A percentile compares a stretch with the other conserved stretches of the same genome.
Evolutionary conservation across 2,329 filamentous ascomycete species (phyloP).

Genomic region (Colletotrichum gloeosporioides): DNA sequence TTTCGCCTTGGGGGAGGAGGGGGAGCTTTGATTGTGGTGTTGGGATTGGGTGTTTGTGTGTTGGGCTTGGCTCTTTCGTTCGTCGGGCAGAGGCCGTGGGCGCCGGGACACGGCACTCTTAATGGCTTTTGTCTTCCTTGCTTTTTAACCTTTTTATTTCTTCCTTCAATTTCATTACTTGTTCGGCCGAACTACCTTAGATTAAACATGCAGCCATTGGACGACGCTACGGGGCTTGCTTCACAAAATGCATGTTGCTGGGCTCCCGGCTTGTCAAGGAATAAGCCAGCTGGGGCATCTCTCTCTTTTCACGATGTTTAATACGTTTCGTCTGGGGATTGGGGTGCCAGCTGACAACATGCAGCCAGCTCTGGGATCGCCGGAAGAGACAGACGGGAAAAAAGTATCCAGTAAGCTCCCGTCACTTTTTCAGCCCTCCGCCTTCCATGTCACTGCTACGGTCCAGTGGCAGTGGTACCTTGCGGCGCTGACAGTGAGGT

Average conservation of each 20-base stretch:
- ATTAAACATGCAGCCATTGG: not conserved
- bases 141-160: not conserved
- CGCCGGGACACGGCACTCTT: not conserved
- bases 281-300: not conserved
- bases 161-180: not conserved
- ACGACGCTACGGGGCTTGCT: not conserved
- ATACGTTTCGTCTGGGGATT: not conserved
- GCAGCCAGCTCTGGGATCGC: not conserved
- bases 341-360: not conserved
- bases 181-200: not conserved
- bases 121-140: not conserved
- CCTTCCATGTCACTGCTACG: not conserved
- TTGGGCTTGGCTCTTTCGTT: not conserved
- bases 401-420: not conserved
- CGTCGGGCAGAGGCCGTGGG: not conserved
- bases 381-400: not conserved
- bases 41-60: not conserved
- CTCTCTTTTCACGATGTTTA: not conserved
- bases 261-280: not conserved
- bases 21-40: not conserved
- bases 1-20: not conserved
- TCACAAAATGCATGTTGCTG: not conserved
- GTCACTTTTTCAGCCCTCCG: not conserved
- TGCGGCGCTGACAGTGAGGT: constrained; percentile 2
- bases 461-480: not conserved